Conservation (phyloP, 2,329 filamentous ascomycete genomes). For the Botrytis aclada region DNA sequence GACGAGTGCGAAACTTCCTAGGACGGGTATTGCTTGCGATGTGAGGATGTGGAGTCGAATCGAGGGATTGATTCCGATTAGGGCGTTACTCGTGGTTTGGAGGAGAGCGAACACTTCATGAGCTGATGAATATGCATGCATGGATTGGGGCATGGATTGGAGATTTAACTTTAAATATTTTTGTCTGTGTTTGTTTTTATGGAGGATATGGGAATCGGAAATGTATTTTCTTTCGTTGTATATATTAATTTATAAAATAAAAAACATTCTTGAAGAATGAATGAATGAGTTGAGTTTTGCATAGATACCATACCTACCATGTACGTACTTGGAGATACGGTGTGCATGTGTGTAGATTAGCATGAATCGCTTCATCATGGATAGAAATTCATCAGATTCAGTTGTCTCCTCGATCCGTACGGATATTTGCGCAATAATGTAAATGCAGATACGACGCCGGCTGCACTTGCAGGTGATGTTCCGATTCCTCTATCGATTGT, state of each 20-base stretch:
- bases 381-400: too few relatives aligned
- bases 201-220: not conserved
- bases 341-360: too few relatives aligned
- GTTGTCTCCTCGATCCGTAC: too few relatives aligned
- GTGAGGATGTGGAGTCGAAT: too few relatives aligned
- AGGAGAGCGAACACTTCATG: not conserved
- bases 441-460: too few relatives aligned
- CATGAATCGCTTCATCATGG: too few relatives aligned
- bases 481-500: too few relatives aligned
- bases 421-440: too few relatives aligned
- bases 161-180: not conserved
- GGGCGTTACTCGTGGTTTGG: not conserved
- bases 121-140: not conserved
- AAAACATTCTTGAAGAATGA: not conserved
- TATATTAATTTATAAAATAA: not conserved
- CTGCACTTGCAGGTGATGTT: too few relatives aligned
- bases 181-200: not conserved
- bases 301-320: too few relatives aligned
- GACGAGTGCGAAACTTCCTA: slow-evolving; percentile 1
- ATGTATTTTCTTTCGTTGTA: not conserved
- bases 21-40: not conserved
- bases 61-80: not conserved
- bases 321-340: too few relatives aligned
- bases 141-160: not conserved
- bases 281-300: not conserved